phyloP scores from a whole-genome alignment of 2,329 filamentous ascomycete genomes.

The Aspergillus fructus region DNA sequence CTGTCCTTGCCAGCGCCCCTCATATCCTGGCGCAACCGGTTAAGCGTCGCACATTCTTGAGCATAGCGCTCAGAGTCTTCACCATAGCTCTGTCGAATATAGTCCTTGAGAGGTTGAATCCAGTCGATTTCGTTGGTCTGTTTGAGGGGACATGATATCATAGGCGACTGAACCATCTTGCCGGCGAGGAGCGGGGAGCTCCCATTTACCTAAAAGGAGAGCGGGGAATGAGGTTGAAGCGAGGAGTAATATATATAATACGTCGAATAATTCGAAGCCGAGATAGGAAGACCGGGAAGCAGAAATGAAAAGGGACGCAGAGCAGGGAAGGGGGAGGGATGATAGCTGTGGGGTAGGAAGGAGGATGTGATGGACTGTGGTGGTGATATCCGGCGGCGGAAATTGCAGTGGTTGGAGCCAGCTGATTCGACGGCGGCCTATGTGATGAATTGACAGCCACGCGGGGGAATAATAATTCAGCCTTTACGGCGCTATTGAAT shows the following conservation, averaged over 20 bases:
- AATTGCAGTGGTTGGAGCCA: conserved; percentile 16
- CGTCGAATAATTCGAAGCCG: background rate
- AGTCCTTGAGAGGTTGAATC: conserved; percentile 85
- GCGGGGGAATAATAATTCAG: conserved; percentile 1
- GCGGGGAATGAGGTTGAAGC: background rate
- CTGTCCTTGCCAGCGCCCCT: conserved; percentile 95
- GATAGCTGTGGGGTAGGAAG: conserved; percentile 7
- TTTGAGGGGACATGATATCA: conserved; percentile 92
- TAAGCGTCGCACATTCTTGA: conserved; percentile 92
- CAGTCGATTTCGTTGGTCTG: conserved; percentile 98
- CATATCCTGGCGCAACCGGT: conserved; percentile 96
- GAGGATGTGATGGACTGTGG: conserved; percentile 2
- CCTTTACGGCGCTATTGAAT: conserved; percentile 4
- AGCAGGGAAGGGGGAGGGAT: background rate
- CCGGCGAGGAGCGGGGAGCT: conserved; percentile 36
- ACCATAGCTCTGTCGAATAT: conserved; percentile 91
- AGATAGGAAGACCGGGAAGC: background rate
- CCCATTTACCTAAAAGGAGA: conserved; percentile 27
- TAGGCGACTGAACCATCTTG: conserved; percentile 79
- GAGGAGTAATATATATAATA: background rate
- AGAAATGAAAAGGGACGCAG: background rate
- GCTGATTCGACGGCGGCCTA: conserved; percentile 9
- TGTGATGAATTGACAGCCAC: conserved; percentile 10
- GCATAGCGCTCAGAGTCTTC: conserved; percentile 95
- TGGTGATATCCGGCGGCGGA: conserved; percentile 11